A percentile compares a stretch with the other conserved stretches of the same genome.
phyloP scores from a whole-genome alignment of 441 rosid genomes.

The Cnidoscolus chayamansa region DNA sequence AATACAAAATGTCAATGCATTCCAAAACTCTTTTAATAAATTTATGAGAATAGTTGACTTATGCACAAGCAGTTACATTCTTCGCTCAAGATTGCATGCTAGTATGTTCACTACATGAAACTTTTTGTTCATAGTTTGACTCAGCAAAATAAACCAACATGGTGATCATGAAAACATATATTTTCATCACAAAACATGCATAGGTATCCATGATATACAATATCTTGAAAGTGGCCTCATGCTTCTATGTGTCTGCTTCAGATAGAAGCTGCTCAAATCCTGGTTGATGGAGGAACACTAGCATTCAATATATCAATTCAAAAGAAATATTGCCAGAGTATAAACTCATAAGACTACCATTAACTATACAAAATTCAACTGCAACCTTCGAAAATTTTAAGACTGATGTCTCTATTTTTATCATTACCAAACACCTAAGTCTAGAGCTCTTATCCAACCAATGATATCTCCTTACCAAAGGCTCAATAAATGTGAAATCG shows the following conservation, averaged over 20 bases:
- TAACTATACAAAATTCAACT: background rate
- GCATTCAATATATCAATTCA: background rate
- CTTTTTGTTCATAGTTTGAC: background rate
- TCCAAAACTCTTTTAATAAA: background rate
- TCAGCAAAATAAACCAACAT: background rate
- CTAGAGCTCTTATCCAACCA: background rate
- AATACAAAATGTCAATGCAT: constrained; percentile 3
- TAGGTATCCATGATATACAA: background rate
- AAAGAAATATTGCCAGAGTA: background rate
- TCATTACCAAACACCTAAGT: background rate
- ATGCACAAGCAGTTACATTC: background rate
- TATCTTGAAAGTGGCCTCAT: background rate
- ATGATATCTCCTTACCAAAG: background rate
- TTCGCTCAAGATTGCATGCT: background rate
- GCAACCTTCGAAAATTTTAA: background rate
- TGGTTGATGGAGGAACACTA: background rate
- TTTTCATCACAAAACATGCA: background rate
- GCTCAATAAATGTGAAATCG: background rate
- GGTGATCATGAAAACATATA: background rate
- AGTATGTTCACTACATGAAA: background rate
- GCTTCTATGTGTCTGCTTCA: background rate
- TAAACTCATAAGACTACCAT: background rate
- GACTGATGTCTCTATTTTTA: background rate
- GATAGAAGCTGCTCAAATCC: background rate
- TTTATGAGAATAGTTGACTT: background rate